Evolutionary conservation across 176 grass and related monocot genomes (phyloP), one percentile per base, ranked within the genome.

Genomic region (Tuctoria greenei): DNA sequence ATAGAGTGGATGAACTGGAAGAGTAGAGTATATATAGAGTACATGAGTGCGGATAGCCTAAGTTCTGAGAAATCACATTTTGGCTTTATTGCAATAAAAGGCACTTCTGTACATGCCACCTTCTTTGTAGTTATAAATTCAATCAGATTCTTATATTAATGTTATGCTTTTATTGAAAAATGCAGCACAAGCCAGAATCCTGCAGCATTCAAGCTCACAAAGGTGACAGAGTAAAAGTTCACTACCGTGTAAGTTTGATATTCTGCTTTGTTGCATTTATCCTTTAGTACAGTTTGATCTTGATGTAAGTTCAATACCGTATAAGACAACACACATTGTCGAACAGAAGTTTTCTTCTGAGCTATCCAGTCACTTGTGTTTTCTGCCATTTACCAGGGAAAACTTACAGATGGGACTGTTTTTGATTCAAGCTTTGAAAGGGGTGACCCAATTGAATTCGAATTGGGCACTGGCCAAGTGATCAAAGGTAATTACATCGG

Each of bases 391-490:
- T 83, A 47, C 28, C 84, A 99, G 96, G 96, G 96, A 67, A 88
- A 76, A 72, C 92, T 99, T 74, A 95, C 92, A 7, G 89, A 99
- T 85, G 92, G 96, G 16, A 86, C 84, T 84, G 96, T 92, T 79
- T 99, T 99, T 66, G 96, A 99, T 88, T 99, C 96, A 45, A 99
- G 92, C 82, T 99, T 64, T 81, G 92, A 95, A 68, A 99, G 92
- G 71, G 92, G 92, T 46, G 96, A 99, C 46, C 96, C 96, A 7
- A 99, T 99, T 87, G 96, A 85, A 88, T 99, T 99, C 78, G 92
- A 99, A 28, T 77, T 99, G 73, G 96, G 96, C 47, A 88, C 79
- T 76, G 96, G 96, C 24, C 96, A 99, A 90, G 96, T 99, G 66
- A 99, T 99, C 62, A 92, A 99, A 84, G 96, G 96, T 99, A 67